A percentile compares a stretch with the other conserved stretches of the same genome.
These are phyloP conservation scores for Macrolepiota fuliginosa DNA, from an alignment of 768 basidiomycete species.

Conservation along the genomic window DNA sequence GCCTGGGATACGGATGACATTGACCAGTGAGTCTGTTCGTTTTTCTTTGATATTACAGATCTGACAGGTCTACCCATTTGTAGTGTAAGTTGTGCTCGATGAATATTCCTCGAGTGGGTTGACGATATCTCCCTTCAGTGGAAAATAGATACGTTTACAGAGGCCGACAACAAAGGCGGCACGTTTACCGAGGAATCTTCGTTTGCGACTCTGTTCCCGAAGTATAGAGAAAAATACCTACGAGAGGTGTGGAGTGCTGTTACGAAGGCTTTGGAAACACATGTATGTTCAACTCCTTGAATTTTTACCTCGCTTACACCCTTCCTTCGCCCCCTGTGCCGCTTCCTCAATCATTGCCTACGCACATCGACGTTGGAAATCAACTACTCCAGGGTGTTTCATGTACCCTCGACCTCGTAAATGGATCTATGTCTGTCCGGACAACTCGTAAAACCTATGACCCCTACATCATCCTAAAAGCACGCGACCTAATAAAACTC, in stretches of 20 bases:
- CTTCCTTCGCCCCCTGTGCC: constrained; percentile 3
- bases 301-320: background rate
- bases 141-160: constrained; percentile 82
- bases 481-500: constrained; percentile 92
- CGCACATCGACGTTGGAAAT: background rate
- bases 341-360: background rate
- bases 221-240: constrained; percentile 96
- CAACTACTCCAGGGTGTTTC: constrained; percentile 62
- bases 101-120: background rate
- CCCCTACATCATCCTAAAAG: constrained; percentile 95
- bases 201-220: constrained; percentile 97
- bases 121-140: constrained; percentile 47
- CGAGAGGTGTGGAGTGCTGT: constrained; percentile 94
- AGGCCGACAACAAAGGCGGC: constrained; percentile 74
- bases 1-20: constrained; percentile 99
- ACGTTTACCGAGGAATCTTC: constrained; percentile 95
- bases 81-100: constrained; percentile 40
- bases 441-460: constrained; percentile 98
- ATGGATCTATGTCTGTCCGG: constrained; percentile 96
- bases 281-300: constrained; percentile 46
- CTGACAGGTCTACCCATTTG: background rate
- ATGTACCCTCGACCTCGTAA: constrained; percentile 91
- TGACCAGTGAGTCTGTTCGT: constrained; percentile 74
- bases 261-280: constrained; percentile 76
- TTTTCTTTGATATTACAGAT: background rate